Base-by-base conservation (phyloP, 768 basidiomycete species). In the Mycena venus region DNA sequence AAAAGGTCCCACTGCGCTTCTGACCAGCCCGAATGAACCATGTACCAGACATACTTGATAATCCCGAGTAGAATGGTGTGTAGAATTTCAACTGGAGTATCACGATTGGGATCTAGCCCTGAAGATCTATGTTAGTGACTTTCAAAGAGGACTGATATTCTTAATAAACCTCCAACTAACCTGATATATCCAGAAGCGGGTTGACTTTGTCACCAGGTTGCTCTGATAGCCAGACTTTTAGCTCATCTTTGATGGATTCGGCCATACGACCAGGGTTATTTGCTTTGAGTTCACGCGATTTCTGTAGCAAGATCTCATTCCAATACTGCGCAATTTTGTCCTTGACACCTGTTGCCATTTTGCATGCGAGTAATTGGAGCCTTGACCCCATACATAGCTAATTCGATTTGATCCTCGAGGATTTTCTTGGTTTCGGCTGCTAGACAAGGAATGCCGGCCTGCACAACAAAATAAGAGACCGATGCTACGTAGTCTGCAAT, bases 311-410 rank as follows among this genome's bases (percentile, higher is more conserved):
- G 2, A 71, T 51, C 4, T 82, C 78, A 72, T 85, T 82, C 82
- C 82, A 84, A 49, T 79, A 51, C 59, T 84, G 78, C 0, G 82
- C 74, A 11, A 81, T 65, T 34, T 73, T 76, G 58, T 85, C 85
- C 64, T 86, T 86, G 23, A 79, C 75, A 21, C 84, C 84, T 2
- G 80, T n/a, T 85, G 82, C n/a, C 65, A 34, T 1, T 79, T 68
- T 10, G 68, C 27, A 8, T 78, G 6, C 56, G 56, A 31, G 34
- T 6, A 31, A 58, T 58, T 3, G 56, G 64, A 2, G 29, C 49
- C 36, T 65, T 49, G 7, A 65, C 78, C 36, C 82, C 82, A 6
- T 51, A 53, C 12, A 60, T 70, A 11, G 82, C 79, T 4, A 72
- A 29, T 8, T 51, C 4, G 27, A 83, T 40, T 66, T 83, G 82